Evolutionary conservation across 139 green algal genomes (phyloP).

Genomic region (Tetraselmis striata): DNA sequence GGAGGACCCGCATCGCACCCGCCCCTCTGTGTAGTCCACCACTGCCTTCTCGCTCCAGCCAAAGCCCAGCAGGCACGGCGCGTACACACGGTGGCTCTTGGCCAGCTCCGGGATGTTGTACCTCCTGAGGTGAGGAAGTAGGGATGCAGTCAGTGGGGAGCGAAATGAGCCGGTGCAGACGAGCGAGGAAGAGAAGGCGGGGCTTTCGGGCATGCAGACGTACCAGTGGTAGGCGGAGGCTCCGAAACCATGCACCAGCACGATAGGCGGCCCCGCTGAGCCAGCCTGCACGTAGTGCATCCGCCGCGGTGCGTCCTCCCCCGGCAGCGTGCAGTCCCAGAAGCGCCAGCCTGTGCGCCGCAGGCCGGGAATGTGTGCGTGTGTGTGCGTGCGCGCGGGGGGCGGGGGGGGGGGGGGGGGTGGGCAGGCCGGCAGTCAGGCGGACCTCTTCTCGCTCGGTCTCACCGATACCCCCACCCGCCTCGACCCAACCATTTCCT

Average conservation of each 20-base stretch:
- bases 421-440: no score
- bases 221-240: conserved; percentile 60
- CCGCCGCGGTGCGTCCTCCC: not conserved
- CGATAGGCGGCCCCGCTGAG: conserved; percentile 28
- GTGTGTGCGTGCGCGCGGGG: no score
- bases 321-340: not conserved
- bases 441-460: no score
- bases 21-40: conserved; percentile 51
- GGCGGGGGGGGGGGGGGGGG: no score
- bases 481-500: no score
- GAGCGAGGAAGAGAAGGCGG: not conserved
- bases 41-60: conserved; percentile 65
- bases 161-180: not conserved
- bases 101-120: conserved; percentile 66
- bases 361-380: no score
- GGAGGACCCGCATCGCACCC: conserved; percentile 25
- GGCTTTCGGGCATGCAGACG: not conserved
- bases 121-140: conserved; percentile 4
- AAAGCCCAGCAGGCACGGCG: conserved; percentile 75
- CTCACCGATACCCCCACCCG: no score
- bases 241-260: conserved; percentile 79
- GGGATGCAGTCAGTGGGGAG: not conserved
- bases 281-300: not conserved
- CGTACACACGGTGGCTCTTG: conserved; percentile 50
- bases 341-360: not conserved